phyloP scores from a whole-genome alignment of 2,329 filamentous ascomycete species.

The Trichoderma sp. region DNA sequence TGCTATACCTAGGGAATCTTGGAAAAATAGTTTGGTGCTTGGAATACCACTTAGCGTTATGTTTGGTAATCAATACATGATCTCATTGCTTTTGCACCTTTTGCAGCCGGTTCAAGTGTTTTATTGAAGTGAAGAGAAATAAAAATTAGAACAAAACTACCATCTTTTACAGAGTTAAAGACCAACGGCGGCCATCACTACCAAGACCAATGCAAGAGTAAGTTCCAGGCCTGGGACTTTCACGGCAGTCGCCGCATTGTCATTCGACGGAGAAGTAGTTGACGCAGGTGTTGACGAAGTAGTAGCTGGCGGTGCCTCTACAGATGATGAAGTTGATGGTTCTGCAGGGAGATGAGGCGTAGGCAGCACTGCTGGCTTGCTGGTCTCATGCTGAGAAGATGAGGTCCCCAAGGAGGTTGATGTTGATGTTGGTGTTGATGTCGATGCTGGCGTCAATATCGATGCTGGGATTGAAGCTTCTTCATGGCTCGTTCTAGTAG shows the following conservation, averaged over 20 bases:
- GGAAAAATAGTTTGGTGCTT: conserved; percentile 12
- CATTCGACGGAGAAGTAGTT: neutral
- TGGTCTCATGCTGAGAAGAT: neutral
- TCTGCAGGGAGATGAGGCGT: neutral
- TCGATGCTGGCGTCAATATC: too few relatives aligned
- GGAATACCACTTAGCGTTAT: conserved; percentile 21
- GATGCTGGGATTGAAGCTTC: neutral
- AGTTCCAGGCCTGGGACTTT: neutral
- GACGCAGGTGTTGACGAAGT: neutral
- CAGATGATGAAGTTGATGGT: neutral
- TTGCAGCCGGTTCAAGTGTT: neutral
- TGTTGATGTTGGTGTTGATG: neutral
- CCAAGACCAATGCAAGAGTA: neutral
- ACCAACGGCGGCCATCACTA: neutral
- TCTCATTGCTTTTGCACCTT: neutral
- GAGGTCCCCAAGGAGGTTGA: neutral
- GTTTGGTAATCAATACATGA: neutral
- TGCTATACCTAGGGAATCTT: neutral
- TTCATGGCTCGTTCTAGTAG: neutral
- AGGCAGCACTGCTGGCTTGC: neutral
- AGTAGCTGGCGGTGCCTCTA: neutral
- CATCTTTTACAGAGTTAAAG: neutral
- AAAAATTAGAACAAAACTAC: neutral
- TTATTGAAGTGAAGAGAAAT: neutral
- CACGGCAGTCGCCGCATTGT: neutral